Evolutionary conservation across 768 basidiomycete species (phyloP), one percentile per base, ranked within the genome.

Genomic region (Macrolepiota albuminosa): DNA sequence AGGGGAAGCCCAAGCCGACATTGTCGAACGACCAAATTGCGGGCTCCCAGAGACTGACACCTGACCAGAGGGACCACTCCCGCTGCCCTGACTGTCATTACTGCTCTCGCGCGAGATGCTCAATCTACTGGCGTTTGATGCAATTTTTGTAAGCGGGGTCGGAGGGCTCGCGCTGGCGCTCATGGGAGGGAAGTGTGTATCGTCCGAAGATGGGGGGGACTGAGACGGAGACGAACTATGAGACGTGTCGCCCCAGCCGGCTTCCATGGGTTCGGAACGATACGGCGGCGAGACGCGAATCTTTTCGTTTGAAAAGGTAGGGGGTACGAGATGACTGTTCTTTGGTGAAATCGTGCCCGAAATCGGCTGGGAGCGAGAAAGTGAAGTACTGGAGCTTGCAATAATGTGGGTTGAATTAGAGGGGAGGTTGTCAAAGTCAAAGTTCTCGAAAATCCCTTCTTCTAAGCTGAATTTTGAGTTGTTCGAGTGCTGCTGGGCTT

Each of bases 401-500:
- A 65, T 18, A 56, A 60, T 8, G 62, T 59, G 21, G 68, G 65
- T 37, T 60, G 33, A 72, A 70, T 33, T 63, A 57, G 5, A 68
- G 10, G 67, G 57, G 18, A 73, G 66, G 26, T 78, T 76, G 26
- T 64, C 58, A 40, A 59, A 46, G 54, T 84, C 82, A 58, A 81
- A 82, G 57, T 86, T 80, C 58, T 82, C 81, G 60, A 85, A 86
- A 3, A 85, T 77, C 3, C 82, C 85, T 56, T 85, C 82, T 21
- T 84, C 82, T 37, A n/a, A 4, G 18, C 29, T 33, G 1, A 18
- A 47, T 9, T 37, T 42, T 33, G 29, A 58, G 59, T 56, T 64
- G 56, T 40, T 58, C 57, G 57, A 33, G 66, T 59, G 58, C 48
- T 69, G 66, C 18, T 70, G 49, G 2, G 82, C 84, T 68, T 93